Percentiles rank a stretch among this genome's conserved stretches.
Evolutionary conservation across 306 rosid species (phyloP).

Genomic region (Begonia fuchsioides): DNA sequence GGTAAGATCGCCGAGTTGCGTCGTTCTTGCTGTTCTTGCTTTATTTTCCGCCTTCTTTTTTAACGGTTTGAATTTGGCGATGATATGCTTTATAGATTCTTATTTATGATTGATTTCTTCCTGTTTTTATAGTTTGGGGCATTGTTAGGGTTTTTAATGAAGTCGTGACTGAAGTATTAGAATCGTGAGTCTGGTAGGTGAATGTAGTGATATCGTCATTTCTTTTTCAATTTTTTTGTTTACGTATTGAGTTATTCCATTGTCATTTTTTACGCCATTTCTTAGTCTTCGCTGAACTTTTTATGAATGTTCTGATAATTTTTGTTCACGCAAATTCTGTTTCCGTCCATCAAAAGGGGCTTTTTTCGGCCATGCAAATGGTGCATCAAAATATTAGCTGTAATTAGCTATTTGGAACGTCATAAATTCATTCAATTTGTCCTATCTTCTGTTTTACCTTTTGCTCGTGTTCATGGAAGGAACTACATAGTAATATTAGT

Average conservation of each 20-base stretch:
- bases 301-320: not conserved
- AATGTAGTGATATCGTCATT: no score
- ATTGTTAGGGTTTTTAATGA: not conserved
- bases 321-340: not conserved
- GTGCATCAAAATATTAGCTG: not conserved
- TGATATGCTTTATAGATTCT: no score
- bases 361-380: not conserved
- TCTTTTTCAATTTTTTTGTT: no score
- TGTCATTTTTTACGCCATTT: no score
- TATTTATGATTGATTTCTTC: no score
- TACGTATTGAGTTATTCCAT: no score
- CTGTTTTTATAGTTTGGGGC: not conserved
- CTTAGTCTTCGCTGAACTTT: not conserved
- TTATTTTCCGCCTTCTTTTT: not conserved
- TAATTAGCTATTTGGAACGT: no score
- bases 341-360: not conserved
- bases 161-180: not conserved
- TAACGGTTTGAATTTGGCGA: not conserved
- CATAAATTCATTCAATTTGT: not conserved
- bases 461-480: not conserved
- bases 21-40: not conserved
- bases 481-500: not conserved
- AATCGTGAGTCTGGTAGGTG: no score
- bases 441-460: not conserved
- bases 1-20: slow-evolving; percentile 5